Evolutionary conservation across 176 grass and related monocot species (phyloP).

Genomic region (Zoysia pacifica): DNA sequence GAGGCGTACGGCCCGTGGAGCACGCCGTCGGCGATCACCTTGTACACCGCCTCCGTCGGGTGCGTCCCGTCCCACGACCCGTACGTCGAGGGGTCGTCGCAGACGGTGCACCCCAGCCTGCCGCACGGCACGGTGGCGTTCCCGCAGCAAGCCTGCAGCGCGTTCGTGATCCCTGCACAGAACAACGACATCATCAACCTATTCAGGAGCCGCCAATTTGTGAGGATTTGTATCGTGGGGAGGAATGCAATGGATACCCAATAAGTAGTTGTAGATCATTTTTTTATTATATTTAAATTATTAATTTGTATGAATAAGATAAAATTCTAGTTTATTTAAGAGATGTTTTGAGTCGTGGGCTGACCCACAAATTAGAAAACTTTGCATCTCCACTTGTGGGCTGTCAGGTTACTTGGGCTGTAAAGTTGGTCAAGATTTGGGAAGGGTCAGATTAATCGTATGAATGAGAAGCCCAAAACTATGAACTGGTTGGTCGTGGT

Average conservation of each 20-base stretch:
- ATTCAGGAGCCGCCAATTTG: too few relatives aligned
- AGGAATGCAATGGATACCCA: too few relatives aligned
- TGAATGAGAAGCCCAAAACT: background rate
- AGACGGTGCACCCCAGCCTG: conserved; percentile 23
- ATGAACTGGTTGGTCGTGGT: too few relatives aligned
- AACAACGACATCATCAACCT: background rate
- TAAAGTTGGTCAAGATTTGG: background rate
- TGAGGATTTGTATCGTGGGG: too few relatives aligned
- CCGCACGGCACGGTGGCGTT: conserved; percentile 44
- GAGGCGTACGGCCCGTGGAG: conserved; percentile 43
- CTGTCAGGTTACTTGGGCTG: background rate
- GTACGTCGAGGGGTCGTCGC: conserved; percentile 57
- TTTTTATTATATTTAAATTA: too few relatives aligned
- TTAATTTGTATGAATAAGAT: too few relatives aligned
- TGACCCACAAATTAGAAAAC: too few relatives aligned
- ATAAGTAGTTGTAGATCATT: too few relatives aligned
- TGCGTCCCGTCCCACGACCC: conserved; percentile 66
- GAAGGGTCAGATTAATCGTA: background rate
- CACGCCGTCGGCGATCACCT: conserved; percentile 56
- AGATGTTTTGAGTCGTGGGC: too few relatives aligned
- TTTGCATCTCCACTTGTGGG: too few relatives aligned
- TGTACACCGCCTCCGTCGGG: conserved; percentile 66
- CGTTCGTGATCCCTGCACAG: conserved; percentile 41
- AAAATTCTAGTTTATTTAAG: too few relatives aligned
- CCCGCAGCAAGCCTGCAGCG: conserved; percentile 52